Evolutionary conservation across 495 filamentous ascomycete species (phyloP).

Genomic region (Daldinia bambusicola): DNA sequence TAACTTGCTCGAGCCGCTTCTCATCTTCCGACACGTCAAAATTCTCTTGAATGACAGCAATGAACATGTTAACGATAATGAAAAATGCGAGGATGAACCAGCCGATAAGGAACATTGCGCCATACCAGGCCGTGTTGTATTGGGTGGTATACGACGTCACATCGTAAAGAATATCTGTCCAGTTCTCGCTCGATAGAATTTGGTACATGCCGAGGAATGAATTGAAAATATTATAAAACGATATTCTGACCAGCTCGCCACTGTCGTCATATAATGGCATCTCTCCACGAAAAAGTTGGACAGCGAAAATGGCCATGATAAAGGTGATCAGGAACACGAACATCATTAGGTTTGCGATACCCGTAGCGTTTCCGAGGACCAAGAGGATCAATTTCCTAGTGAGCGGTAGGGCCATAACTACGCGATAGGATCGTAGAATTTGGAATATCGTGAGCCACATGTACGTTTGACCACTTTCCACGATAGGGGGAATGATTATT

Average conservation of each 20-base stretch:
- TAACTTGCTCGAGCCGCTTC: slow-evolving; percentile 95
- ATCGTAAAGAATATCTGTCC: slow-evolving; percentile 88
- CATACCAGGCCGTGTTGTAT: slow-evolving; percentile 86
- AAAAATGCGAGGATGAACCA: slow-evolving; percentile 98
- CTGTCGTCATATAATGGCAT: slow-evolving; percentile 68
- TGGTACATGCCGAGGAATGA: slow-evolving; percentile 98
- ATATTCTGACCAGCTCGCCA: slow-evolving; percentile 68
- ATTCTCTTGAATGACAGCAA: slow-evolving; percentile 99
- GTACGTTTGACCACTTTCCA: slow-evolving; percentile 78
- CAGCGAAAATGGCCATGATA: slow-evolving; percentile 90
- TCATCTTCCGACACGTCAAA: slow-evolving; percentile 99
- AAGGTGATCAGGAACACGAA: slow-evolving; percentile 98
- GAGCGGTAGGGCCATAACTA: slow-evolving; percentile 88
- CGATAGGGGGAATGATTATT: slow-evolving; percentile 87
- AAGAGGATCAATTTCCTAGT: slow-evolving; percentile 85
- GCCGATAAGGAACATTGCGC: slow-evolving; percentile 87
- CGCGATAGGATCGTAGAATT: slow-evolving; percentile 88
- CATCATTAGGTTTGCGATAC: slow-evolving; percentile 92
- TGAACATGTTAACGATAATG: slow-evolving; percentile 99
- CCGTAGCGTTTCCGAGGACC: slow-evolving; percentile 90
- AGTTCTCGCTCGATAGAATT: slow-evolving; percentile 96
- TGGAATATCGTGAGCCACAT: slow-evolving; percentile 94
- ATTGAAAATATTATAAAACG: slow-evolving; percentile 92
- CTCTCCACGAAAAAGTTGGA: slow-evolving; percentile 90
- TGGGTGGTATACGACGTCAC: slow-evolving; percentile 72